A percentile compares a stretch with the other conserved stretches of the same genome.
Evolutionary conservation across 2,329 filamentous ascomycete genomes (phyloP).

Genomic region (Byssoonygena ceratinophila): DNA sequence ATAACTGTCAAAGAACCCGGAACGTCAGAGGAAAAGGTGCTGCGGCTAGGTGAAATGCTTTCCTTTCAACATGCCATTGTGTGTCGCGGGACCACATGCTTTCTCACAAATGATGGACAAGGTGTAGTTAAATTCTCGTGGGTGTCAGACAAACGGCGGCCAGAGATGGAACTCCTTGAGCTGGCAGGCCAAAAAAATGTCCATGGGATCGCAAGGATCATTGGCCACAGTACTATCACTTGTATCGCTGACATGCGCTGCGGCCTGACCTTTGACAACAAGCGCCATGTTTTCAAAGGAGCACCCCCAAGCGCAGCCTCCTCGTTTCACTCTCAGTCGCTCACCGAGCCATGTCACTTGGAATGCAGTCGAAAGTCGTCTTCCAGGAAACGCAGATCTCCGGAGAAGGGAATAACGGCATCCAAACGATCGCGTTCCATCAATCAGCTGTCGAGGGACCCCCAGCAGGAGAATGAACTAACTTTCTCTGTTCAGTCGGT

Average conservation of each 20-base stretch:
- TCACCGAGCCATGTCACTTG: not conserved
- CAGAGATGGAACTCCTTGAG: slow-evolving; percentile 23
- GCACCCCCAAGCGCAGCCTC: slow-evolving; percentile 6
- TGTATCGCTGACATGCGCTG: slow-evolving; percentile 22
- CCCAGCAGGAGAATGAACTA: slow-evolving; percentile 6
- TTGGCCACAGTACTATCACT: slow-evolving; percentile 22
- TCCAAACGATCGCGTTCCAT: slow-evolving; percentile 8
- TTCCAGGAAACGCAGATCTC: not conserved
- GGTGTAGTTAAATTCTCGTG: slow-evolving; percentile 28
- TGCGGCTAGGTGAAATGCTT: slow-evolving; percentile 4
- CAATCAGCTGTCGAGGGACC: not conserved
- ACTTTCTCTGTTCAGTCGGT: slow-evolving; percentile 2
- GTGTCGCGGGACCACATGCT: slow-evolving; percentile 22
- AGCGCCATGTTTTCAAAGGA: slow-evolving; percentile 16
- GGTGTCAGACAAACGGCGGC: slow-evolving; percentile 22
- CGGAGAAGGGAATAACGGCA: not conserved
- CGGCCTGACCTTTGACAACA: slow-evolving; percentile 21
- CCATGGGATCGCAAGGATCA: slow-evolving; percentile 22
- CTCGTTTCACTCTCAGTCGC: slow-evolving; percentile 10
- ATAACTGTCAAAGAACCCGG: slow-evolving; percentile 3
- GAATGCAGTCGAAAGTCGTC: not conserved
- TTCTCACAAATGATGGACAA: slow-evolving; percentile 15
- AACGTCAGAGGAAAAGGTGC: not conserved
- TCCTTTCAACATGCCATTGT: slow-evolving; percentile 17
- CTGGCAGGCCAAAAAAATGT: slow-evolving; percentile 20